These are phyloP conservation scores for Desmodesmus armatus DNA, from an alignment of 139 green algal species.

Conservation along the genomic window DNA sequence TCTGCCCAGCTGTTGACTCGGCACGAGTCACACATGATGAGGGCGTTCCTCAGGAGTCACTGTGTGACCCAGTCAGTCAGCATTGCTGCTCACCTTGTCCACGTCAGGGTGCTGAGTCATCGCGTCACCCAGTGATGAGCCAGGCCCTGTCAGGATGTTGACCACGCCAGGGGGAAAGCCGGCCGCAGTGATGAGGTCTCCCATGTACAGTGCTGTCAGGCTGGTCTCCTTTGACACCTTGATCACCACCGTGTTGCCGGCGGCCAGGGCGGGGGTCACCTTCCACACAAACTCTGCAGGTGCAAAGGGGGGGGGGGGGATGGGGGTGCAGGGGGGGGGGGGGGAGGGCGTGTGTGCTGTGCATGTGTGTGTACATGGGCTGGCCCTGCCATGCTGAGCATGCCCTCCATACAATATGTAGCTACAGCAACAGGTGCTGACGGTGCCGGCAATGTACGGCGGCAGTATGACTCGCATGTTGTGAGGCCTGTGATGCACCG, in stretches of 20 bases:
- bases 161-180: constrained; percentile 74
- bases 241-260: constrained; percentile 61
- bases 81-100: neutral
- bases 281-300: constrained; percentile 54
- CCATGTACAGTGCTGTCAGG: constrained; percentile 61
- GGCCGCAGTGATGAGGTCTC: constrained; percentile 70
- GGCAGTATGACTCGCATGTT: too few species aligned
- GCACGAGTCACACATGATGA: too few species aligned
- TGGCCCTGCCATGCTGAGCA: too few species aligned
- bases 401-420: too few species aligned
- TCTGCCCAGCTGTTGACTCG: too few species aligned
- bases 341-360: too few species aligned
- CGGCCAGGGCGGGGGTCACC: constrained; percentile 57
- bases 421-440: neutral
- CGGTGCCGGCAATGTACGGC: too few species aligned
- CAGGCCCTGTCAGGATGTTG: constrained; percentile 79
- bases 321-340: too few species aligned
- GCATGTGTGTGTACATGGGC: too few species aligned
- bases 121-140: constrained; percentile 65
- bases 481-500: too few species aligned
- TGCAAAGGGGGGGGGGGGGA: too few species aligned
- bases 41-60: too few species aligned
- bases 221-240: constrained; percentile 51
- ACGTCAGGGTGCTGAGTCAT: constrained; percentile 55
- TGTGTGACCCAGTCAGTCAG: neutral